phyloP scores from a whole-genome alignment of 768 basidiomycete species.

The Leccinum disarticulatum region DNA sequence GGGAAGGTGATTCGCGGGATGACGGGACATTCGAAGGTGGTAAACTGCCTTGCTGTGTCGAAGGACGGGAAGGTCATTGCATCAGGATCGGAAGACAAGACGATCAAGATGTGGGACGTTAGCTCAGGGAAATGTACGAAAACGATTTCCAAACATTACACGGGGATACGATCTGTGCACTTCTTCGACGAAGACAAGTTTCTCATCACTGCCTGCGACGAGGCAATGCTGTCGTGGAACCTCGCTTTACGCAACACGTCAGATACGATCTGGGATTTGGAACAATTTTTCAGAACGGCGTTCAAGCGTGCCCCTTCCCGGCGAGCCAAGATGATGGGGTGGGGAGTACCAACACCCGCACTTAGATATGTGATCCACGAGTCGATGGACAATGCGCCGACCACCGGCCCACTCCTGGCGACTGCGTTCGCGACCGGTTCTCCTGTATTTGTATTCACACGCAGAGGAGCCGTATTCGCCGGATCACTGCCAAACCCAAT shows the following conservation, averaged over 20 bases:
- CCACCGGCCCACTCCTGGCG: not conserved
- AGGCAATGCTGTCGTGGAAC: too few species aligned
- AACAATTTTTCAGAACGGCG: too few species aligned
- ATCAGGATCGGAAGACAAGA: constrained; percentile 27
- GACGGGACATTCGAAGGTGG: constrained; percentile 20
- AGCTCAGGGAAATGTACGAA: constrained; percentile 14
- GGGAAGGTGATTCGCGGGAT: constrained; percentile 18
- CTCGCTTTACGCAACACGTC: too few species aligned
- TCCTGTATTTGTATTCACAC: constrained; percentile 5
- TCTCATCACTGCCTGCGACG: too few species aligned
- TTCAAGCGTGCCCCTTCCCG: not conserved
- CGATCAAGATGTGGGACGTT: constrained; percentile 25
- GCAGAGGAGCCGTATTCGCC: not conserved
- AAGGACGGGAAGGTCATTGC: constrained; percentile 15
- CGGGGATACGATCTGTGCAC: constrained; percentile 13
- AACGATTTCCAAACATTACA: constrained; percentile 14
- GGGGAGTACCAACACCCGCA: constrained; percentile 3
- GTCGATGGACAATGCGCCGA: not conserved
- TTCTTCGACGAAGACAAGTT: too few species aligned
- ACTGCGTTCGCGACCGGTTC: constrained; percentile 4
- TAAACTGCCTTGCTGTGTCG: constrained; percentile 22
- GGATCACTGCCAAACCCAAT: not conserved
- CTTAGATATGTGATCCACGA: not conserved
- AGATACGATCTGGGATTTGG: too few species aligned
- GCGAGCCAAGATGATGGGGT: constrained; percentile 5